Evolutionary conservation across 2,329 filamentous ascomycete species (phyloP), one percentile per base, ranked within the genome.

Genomic region (Neopestalotiopsis sp.): DNA sequence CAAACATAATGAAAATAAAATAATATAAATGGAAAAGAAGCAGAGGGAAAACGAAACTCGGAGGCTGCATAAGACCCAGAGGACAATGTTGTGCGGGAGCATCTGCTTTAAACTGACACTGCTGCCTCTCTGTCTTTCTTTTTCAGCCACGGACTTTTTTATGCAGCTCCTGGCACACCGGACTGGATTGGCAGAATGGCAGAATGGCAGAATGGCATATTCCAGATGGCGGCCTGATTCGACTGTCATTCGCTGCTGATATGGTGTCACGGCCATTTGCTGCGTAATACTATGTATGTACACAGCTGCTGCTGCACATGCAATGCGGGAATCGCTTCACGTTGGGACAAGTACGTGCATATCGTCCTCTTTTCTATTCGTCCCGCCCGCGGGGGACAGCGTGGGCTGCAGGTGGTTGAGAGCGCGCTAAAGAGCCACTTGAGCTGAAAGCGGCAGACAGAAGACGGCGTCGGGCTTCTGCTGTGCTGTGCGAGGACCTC

Each of bases 271-370:
- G 13, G 40, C 32, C 10, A 10, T 10, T 38, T 38, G 66, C 30
- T 28, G 57, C 28, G 53, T 63, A 38, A 17, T 62, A 38, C n/a
- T 17, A 24, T 28, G 24, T 28, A 28, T 28, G 24, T 28, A 28
- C 24, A 28, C 24, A 28, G 24, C 24, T 28, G 38, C 13, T 30
- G 58, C 28, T 67, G 58, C 66, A 58, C 17, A 62, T 67, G 66
- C 57, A 67, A 34, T 59, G 66, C 49, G 28, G 40, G 34, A 53
- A 34, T 20, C 30, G 66, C 66, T 67, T 67, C 66, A 67, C 66
- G 59, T 62, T 62, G 61, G 66, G 58, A 28, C 53, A 40, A 20
- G 20, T 67, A 58, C 66, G 62, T 67, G 65, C 56, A 49, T n/a
- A 6, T 61, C n/a, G 61, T 53, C 61, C 9, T 30, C n/a, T 24